Conservation (phyloP, 2,329 filamentous ascomycete species). For the Pseudogymnoascus sp. region DNA sequence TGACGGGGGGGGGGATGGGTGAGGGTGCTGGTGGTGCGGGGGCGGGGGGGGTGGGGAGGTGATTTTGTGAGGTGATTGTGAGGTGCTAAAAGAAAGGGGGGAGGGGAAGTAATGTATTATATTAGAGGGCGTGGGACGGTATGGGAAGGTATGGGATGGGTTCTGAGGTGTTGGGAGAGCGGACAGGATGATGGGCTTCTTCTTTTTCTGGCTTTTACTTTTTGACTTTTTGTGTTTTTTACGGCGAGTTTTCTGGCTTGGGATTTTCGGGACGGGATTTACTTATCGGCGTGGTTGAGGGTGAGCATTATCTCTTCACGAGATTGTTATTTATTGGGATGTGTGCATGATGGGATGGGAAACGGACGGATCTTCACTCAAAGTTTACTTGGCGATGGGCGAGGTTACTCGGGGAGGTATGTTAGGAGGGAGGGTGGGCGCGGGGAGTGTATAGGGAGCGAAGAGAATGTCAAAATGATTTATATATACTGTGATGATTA, state of each 20-base stretch:
- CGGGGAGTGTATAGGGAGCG: background rate
- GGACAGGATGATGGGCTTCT: background rate
- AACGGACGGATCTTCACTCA: conserved; percentile 1
- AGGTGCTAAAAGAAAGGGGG: background rate
- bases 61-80: background rate
- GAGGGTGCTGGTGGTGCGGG: background rate
- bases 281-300: background rate
- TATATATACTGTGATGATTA: background rate
- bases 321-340: background rate
- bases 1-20: conserved; percentile 44
- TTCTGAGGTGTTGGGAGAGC: background rate
- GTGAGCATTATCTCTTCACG: background rate
- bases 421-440: background rate
- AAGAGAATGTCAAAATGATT: background rate
- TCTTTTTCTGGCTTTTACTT: background rate
- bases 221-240: background rate
- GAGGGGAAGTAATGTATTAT: background rate
- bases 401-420: background rate
- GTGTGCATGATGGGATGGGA: background rate
- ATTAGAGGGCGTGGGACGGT: background rate
- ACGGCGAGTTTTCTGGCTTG: background rate
- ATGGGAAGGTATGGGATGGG: background rate
- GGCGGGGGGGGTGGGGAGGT: background rate
- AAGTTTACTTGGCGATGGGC: background rate
- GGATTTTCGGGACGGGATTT: background rate